Conservation (phyloP, 176 grass and related monocot species). For the Triticum dicoccoides region DNA sequence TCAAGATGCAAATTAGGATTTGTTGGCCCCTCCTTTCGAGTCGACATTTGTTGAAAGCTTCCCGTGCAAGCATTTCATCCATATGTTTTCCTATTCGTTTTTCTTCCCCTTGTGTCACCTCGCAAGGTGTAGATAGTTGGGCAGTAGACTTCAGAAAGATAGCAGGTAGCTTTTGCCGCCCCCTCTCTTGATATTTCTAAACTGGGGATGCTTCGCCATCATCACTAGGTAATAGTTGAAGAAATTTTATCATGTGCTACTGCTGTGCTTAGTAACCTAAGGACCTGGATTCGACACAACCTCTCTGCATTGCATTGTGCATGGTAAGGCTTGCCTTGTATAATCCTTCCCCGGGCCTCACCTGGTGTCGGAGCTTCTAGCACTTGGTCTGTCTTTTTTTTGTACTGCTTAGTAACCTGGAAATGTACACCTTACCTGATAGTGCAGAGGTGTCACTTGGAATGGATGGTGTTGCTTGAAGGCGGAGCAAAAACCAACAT, state of each 20-base stretch:
- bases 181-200: not conserved
- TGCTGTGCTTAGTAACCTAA: slow-evolving; percentile 11
- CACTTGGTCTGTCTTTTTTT: too few species aligned
- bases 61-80: not conserved
- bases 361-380: too few species aligned
- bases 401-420: not conserved
- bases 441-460: not conserved
- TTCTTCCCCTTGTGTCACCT: not conserved
- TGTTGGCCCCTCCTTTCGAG: not conserved
- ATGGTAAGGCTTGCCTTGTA: too few species aligned
- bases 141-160: slow-evolving; percentile 36
- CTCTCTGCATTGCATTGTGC: too few species aligned
- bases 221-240: not conserved
- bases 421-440: not conserved
- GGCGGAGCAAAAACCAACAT: slow-evolving; percentile 24
- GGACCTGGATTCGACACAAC: too few species aligned
- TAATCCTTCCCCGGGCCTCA: too few species aligned
- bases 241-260: not conserved
- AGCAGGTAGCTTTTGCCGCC: slow-evolving; percentile 4
- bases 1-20: not conserved
- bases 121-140: slow-evolving; percentile 27
- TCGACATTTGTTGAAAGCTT: not conserved
- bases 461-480: slow-evolving; percentile 40
- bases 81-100: not conserved
- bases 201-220: not conserved